A percentile compares a stretch with the other conserved stretches of the same genome.
phyloP scores from a whole-genome alignment of 176 grass and related monocot genomes.

The Lolium perenne region DNA sequence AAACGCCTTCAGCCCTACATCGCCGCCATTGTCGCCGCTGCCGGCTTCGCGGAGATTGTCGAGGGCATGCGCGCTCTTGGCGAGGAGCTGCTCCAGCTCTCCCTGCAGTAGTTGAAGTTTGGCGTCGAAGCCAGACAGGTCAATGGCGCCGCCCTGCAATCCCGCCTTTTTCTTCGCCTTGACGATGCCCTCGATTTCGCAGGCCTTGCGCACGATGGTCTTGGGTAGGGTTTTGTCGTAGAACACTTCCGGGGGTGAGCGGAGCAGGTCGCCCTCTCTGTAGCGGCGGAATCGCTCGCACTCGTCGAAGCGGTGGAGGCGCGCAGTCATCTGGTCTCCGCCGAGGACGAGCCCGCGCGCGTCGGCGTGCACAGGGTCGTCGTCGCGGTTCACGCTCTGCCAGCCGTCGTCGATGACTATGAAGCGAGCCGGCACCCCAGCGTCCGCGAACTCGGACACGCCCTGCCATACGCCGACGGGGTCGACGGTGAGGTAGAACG shows the following conservation, averaged over 20 bases:
- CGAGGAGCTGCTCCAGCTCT: constrained; percentile 37
- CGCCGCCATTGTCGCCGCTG: background rate
- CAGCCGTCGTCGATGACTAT: constrained; percentile 62
- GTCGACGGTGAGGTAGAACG: constrained; percentile 40
- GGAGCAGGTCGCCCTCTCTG: constrained; percentile 35
- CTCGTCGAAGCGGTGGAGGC: constrained; percentile 43
- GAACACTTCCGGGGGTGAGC: background rate
- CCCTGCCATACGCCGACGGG: no score
- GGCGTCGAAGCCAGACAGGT: background rate
- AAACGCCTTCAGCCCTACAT: constrained; percentile 62
- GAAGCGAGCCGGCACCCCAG: background rate
- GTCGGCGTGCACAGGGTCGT: constrained; percentile 39
- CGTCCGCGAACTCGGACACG: no score
- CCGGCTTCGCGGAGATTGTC: background rate
- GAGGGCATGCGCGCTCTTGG: background rate
- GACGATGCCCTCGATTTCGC: constrained; percentile 20
- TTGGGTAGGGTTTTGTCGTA: constrained; percentile 33
- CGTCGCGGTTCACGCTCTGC: constrained; percentile 75
- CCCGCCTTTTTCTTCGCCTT: constrained; percentile 43
- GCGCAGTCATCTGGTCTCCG: constrained; percentile 77
- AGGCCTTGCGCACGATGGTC: constrained; percentile 35
- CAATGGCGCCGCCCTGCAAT: background rate
- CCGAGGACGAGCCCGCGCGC: constrained; percentile 53
- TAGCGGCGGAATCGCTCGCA: constrained; percentile 68
- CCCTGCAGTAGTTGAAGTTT: background rate